Evolutionary conservation across 495 filamentous ascomycete genomes (phyloP).

Genomic region (Lepraria neglecta): DNA sequence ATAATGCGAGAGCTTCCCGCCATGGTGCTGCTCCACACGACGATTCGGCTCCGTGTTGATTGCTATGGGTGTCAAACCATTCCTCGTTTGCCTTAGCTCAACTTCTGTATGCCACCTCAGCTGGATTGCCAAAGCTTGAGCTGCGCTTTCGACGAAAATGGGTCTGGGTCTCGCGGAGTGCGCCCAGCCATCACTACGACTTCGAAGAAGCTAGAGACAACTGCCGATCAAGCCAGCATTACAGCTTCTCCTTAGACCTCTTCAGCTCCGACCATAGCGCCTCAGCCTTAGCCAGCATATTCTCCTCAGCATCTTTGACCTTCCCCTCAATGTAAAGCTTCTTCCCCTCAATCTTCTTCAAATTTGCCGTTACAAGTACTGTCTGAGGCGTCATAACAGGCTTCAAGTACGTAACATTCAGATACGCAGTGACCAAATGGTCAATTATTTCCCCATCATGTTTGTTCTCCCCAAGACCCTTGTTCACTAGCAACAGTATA

Average conservation of each 20-base stretch:
- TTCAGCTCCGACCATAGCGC: conserved; percentile 40
- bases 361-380: conserved; percentile 43
- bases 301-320: conserved; percentile 38
- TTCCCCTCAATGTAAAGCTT: conserved; percentile 43
- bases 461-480: conserved; percentile 36
- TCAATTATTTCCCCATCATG: conserved; percentile 22
- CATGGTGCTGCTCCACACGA: too few species aligned
- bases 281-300: conserved; percentile 41
- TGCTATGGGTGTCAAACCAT: too few species aligned
- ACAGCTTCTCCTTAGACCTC: conserved; percentile 20
- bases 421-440: conserved; percentile 47
- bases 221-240: neutral
- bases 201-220: neutral
- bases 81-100: too few species aligned
- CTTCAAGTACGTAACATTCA: conserved; percentile 51
- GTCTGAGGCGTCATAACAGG: conserved; percentile 50
- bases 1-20: too few species aligned
- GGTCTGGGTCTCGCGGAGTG: too few species aligned
- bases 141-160: too few species aligned
- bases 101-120: too few species aligned
- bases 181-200: too few species aligned
- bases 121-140: too few species aligned
- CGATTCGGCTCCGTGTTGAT: too few species aligned
- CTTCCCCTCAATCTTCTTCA: conserved; percentile 37
- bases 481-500: conserved; percentile 35